A percentile compares a stretch with the other conserved stretches of the same genome.
phyloP scores from a whole-genome alignment of 2,329 filamentous ascomycete genomes.

The Aspergillus hiratsukae region DNA sequence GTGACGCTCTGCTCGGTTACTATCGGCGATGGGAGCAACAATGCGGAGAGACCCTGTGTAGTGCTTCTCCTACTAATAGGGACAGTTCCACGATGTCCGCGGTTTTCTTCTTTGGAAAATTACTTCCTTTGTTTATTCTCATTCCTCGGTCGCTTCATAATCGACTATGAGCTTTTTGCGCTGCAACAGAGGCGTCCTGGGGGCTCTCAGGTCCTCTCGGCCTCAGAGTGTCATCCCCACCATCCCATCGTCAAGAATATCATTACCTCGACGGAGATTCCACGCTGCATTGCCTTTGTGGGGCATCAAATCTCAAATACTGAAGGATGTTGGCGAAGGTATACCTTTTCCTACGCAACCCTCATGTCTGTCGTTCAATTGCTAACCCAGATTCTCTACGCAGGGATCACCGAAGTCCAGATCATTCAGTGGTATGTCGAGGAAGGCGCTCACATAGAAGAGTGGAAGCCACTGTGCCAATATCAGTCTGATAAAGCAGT shows the following conservation, averaged over 20 bases:
- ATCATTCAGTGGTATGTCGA: conserved; percentile 99
- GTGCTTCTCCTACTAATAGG: not conserved
- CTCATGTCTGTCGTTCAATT: conserved; percentile 2
- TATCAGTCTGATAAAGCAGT: conserved; percentile 96
- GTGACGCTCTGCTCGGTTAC: conserved; percentile 20
- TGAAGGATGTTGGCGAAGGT: conserved; percentile 44
- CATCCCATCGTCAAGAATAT: conserved; percentile 19
- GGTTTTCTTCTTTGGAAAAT: conserved; percentile 1
- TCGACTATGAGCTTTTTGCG: conserved; percentile 29
- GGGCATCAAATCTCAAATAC: conserved; percentile 36
- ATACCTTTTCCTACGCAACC: conserved; percentile 1
- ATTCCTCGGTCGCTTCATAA: not conserved
- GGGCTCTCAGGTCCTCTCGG: conserved; percentile 23
- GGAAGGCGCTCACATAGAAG: conserved; percentile 89
- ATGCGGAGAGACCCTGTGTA: conserved; percentile 10
- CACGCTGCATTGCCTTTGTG: conserved; percentile 31
- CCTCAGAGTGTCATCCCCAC: conserved; percentile 23
- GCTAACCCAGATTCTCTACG: conserved; percentile 11
- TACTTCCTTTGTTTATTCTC: not conserved
- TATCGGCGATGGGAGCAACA: conserved; percentile 15
- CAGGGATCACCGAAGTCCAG: conserved; percentile 96
- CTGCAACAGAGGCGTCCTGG: conserved; percentile 25
- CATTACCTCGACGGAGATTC: conserved; percentile 29
- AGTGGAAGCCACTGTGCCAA: conserved; percentile 96
- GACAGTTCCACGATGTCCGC: conserved; percentile 5